Evolutionary conservation across 2,329 filamentous ascomycete genomes (phyloP), one percentile per base, ranked within the genome.

Genomic region (Cordyceps javanica): DNA sequence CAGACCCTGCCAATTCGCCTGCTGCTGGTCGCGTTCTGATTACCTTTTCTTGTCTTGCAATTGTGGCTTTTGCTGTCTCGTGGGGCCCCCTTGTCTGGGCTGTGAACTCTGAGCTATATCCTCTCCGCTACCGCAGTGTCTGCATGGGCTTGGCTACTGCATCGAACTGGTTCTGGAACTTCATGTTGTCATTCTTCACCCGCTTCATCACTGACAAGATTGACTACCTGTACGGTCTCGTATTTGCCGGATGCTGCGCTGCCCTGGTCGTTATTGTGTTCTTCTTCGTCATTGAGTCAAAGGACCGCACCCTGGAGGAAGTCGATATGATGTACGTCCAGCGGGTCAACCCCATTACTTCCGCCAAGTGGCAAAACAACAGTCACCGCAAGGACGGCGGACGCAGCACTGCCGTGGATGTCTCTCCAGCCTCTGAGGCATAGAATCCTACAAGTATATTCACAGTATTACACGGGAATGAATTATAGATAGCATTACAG

Each of bases 251-350:
- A 5, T 89, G 85, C 69, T 85, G 85, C 66, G 80, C 82, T 58
- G 77, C 78, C 10, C 83, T 85, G 21, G 78, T 85, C 5, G 64
- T 82, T 19, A 77, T 90, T 51, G 86, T 90, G 59, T 91, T 86
- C 77, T 88, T 90, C 77, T 89, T 89, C 72, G 78, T 91, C 61
- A 86, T 86, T 65, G 88, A 91, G 73, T 86, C 81, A 60, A 86
- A 88, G 71, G 86, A 86, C 65, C 81, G 87, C 32, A 84, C 82
- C 1, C 78, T 91, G 19, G 88, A 91, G 73, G 87, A 91, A 70
- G 86, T 91, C 57, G 88, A 91, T 70, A 85, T 82, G 59, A 90
- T 90, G 87, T 92, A 92, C 68, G 75, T 79, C 19, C 65, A 73
- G 39, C 69, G 68, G 42, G 76, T 82, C 63, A 79, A 78, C 64